Conservation (phyloP, 1,139 yeast genomes). For the Sugiyamaella castrensis region DNA sequence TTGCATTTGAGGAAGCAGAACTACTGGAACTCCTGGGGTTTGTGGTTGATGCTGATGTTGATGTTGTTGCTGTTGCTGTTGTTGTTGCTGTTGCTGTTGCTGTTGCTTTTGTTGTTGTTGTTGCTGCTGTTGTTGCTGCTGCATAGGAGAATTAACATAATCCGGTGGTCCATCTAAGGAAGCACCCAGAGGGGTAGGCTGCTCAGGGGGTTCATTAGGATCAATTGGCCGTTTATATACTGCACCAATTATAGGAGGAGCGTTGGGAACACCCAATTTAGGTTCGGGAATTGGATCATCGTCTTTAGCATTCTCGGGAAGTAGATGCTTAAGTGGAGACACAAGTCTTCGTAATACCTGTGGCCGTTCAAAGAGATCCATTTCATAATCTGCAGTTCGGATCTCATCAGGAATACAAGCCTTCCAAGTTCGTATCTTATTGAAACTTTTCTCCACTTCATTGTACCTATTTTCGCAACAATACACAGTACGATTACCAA, state of each 20-base stretch:
- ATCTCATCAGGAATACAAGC: slow-evolving; percentile 98
- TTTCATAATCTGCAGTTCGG: slow-evolving; percentile 76
- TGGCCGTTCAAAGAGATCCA: slow-evolving; percentile 50
- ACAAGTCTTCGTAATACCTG: slow-evolving; percentile 61
- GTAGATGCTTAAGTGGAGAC: slow-evolving; percentile 76
- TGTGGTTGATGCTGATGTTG: too few relatives aligned
- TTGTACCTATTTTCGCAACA: slow-evolving; percentile 95
- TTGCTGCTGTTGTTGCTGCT: too few relatives aligned
- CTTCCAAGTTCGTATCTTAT: slow-evolving; percentile 96
- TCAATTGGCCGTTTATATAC: slow-evolving; percentile 76
- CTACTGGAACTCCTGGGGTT: too few relatives aligned
- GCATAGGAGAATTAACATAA: too few relatives aligned
- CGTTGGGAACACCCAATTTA: slow-evolving; percentile 70
- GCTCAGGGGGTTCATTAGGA: slow-evolving; percentile 67
- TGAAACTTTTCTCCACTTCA: slow-evolving; percentile 83
- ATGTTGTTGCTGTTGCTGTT: too few relatives aligned
- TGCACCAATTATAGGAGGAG: slow-evolving; percentile 91
- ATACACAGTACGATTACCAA: slow-evolving; percentile 64
- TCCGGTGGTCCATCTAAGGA: not conserved
- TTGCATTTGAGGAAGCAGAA: too few relatives aligned
- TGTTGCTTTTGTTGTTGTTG: too few relatives aligned
- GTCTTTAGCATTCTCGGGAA: slow-evolving; percentile 69
- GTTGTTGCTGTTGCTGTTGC: too few relatives aligned
- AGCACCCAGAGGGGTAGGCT: slow-evolving; percentile 47
- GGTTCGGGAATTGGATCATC: slow-evolving; percentile 82